These are phyloP conservation scores for Salix caprea DNA, from an alignment of 345 rosid genomes.

Conservation along the genomic window DNA sequence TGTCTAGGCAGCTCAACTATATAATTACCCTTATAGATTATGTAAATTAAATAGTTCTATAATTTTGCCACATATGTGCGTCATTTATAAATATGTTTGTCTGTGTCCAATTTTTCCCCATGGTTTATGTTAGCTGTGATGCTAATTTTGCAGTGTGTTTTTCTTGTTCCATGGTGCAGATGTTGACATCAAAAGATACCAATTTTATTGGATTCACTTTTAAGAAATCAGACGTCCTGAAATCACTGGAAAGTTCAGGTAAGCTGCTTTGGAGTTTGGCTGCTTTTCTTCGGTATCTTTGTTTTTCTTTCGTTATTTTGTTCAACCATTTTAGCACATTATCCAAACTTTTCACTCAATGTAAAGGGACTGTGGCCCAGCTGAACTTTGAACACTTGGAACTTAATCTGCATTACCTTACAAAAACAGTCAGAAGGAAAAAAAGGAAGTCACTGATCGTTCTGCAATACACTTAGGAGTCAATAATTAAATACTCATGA, in stretches of 20 bases:
- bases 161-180: conserved; percentile 48
- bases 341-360: background rate
- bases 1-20: background rate
- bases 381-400: background rate
- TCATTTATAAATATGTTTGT: no score
- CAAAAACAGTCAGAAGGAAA: background rate
- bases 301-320: background rate
- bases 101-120: background rate
- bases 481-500: background rate
- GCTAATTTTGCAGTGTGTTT: conserved; percentile 1
- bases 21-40: background rate
- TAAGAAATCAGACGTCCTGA: conserved; percentile 76
- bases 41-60: background rate
- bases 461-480: background rate
- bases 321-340: background rate
- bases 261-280: conserved; percentile 12
- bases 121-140: background rate
- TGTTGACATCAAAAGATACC: conserved; percentile 88
- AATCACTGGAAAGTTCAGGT: conserved; percentile 81
- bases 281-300: background rate
- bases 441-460: background rate
- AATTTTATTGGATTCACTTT: conserved; percentile 94
- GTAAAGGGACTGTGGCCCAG: background rate
- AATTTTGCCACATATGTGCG: background rate
- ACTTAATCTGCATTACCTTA: background rate